Conservation (phyloP, 2,329 filamentous ascomycete genomes). For the Arthrinium phaeospermum region DNA sequence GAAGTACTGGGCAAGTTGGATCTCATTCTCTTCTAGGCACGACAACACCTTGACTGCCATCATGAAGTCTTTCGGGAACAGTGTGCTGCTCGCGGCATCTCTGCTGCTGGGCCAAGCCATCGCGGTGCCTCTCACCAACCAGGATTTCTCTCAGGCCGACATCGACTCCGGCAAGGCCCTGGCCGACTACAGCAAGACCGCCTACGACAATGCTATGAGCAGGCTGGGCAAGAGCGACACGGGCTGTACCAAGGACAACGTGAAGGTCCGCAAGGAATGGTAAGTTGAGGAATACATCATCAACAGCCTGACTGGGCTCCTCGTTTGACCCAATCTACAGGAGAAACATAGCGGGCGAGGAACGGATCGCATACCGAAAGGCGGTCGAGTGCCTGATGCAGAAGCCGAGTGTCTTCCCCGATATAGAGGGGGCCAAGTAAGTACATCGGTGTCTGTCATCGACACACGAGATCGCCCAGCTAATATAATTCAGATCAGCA, state of each 20-base stretch:
- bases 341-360: conserved; percentile 34
- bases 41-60: background rate
- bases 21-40: background rate
- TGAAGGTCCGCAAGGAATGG: conserved; percentile 39
- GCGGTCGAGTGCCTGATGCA: conserved; percentile 38
- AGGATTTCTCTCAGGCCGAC: conserved; percentile 32
- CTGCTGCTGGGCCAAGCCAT: background rate
- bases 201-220: conserved; percentile 32
- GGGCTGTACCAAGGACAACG: conserved; percentile 36
- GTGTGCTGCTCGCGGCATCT: background rate
- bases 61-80: conserved; percentile 10
- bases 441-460: background rate
- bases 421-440: conserved; percentile 37
- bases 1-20: background rate
- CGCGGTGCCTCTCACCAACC: background rate
- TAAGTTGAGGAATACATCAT: conserved; percentile 16
- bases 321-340: conserved; percentile 23
- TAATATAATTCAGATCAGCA: conserved; percentile 28
- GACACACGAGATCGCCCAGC: background rate
- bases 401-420: conserved; percentile 32
- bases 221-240: conserved; percentile 29
- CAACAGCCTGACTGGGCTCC: background rate
- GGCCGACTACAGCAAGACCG: conserved; percentile 32
- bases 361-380: conserved; percentile 34
- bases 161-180: conserved; percentile 37